A percentile compares a stretch with the other conserved stretches of the same genome.
These are phyloP conservation scores for Barnettozyma hawaiiensis DNA, from an alignment of 1,139 yeast species.

Conservation along the genomic window DNA sequence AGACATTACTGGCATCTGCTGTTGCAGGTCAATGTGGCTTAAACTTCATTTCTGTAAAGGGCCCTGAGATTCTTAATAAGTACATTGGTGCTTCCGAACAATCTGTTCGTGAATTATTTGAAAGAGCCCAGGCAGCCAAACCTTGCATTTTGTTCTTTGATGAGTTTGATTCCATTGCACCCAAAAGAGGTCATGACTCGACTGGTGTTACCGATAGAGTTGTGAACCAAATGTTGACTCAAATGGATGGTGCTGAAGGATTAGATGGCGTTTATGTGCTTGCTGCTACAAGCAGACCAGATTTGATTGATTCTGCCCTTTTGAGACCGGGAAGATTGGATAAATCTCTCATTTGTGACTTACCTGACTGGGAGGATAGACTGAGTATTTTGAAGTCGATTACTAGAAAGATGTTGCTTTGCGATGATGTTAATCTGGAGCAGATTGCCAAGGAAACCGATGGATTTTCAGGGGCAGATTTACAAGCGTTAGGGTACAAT, in stretches of 20 bases:
- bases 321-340: conserved; percentile 94
- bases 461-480: conserved; percentile 92
- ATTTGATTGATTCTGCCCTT: conserved; percentile 89
- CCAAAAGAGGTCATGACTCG: conserved; percentile 96
- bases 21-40: conserved; percentile 93
- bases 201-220: conserved; percentile 98
- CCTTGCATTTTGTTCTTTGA: conserved; percentile 94
- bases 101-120: conserved; percentile 86
- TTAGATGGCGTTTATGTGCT: conserved; percentile 92
- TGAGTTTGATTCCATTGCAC: conserved; percentile 96
- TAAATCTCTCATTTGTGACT: conserved; percentile 82
- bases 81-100: conserved; percentile 98
- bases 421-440: conserved; percentile 46
- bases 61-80: conserved; percentile 93
- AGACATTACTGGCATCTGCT: conserved; percentile 87
- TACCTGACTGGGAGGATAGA: conserved; percentile 71
- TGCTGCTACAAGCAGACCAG: conserved; percentile 96
- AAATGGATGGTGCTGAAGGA: conserved; percentile 99
- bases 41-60: conserved; percentile 89
- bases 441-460: conserved; percentile 55
- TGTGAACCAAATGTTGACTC: conserved; percentile 93
- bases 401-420: conserved; percentile 48
- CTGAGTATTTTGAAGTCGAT: conserved; percentile 66
- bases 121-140: conserved; percentile 88
- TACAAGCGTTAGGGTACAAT: conserved; percentile 88